phyloP scores from a whole-genome alignment of 305 asterid genomes.

The Solanum chacoense region DNA sequence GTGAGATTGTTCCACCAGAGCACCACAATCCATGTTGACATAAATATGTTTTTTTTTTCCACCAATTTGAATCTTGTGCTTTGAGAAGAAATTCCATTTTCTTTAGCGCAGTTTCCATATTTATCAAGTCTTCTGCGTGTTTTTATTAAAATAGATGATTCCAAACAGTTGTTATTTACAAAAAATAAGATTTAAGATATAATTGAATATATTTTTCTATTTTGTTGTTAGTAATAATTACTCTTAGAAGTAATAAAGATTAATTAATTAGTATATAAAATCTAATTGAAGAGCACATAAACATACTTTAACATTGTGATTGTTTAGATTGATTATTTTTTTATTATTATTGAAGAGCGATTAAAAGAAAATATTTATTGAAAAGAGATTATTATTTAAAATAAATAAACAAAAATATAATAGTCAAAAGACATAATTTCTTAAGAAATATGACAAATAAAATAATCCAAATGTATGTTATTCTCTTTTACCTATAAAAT shows the following conservation, averaged over 20 bases:
- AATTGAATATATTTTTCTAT: not conserved
- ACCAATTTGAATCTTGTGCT: too few relatives aligned
- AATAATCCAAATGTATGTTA: not conserved
- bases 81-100: too few relatives aligned
- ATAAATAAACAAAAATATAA: too few relatives aligned
- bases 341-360: too few relatives aligned
- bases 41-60: too few relatives aligned
- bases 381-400: too few relatives aligned
- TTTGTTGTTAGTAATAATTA: not conserved
- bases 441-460: not conserved
- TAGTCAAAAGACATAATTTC: too few relatives aligned
- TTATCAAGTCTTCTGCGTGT: not conserved
- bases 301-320: not conserved
- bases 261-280: not conserved
- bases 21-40: fast-evolving
- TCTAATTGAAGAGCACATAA: not conserved
- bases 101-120: too few relatives aligned
- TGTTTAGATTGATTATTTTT: not conserved
- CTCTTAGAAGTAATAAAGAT: not conserved
- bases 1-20: not conserved
- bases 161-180: fast-evolving
- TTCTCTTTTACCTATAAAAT: not conserved
- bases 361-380: too few relatives aligned
- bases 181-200: not conserved
- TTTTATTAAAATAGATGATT: not conserved